Conservation (phyloP, 192 early-diverging fungal species). For the Umbelopsis sp. region DNA sequence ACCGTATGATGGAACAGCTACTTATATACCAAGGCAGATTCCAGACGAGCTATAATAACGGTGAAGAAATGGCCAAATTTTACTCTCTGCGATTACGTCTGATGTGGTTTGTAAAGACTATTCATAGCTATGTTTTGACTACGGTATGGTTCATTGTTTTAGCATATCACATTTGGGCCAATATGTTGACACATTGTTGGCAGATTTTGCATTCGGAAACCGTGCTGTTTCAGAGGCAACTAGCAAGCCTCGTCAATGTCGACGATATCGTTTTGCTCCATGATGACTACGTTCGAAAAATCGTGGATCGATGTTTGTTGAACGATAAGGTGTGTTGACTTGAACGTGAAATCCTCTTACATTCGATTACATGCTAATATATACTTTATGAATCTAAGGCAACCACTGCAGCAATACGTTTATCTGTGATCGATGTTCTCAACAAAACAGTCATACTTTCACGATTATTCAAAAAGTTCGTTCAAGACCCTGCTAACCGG, state of each 20-base stretch:
- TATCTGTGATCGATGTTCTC: conserved; percentile 31
- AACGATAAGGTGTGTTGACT: conserved; percentile 34
- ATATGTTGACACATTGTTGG: not conserved
- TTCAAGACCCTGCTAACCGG: not conserved
- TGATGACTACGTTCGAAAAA: conserved; percentile 30
- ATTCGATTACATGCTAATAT: not conserved
- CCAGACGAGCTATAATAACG: not conserved
- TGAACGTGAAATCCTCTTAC: not conserved
- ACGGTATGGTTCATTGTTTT: conserved; percentile 22
- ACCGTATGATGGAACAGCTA: conserved; percentile 40
- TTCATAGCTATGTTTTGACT: conserved; percentile 45
- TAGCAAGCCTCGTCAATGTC: conserved; percentile 30
- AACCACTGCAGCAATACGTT: conserved; percentile 25
- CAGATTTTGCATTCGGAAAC: conserved; percentile 49
- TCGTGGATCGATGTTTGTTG: conserved; percentile 42
- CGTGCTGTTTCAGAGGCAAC: conserved; percentile 25
- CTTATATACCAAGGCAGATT: conserved; percentile 30
- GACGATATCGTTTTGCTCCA: conserved; percentile 45
- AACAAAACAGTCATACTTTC: conserved; percentile 19
- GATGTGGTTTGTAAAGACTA: conserved; percentile 46
- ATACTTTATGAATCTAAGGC: not conserved
- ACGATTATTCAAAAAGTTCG: conserved; percentile 1
- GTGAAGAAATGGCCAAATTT: conserved; percentile 28
- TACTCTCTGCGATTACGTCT: conserved; percentile 42
- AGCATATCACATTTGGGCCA: not conserved